Evolutionary conservation across 1,284 basidiomycete species (phyloP).

Genomic region (Chalciporus sp.): DNA sequence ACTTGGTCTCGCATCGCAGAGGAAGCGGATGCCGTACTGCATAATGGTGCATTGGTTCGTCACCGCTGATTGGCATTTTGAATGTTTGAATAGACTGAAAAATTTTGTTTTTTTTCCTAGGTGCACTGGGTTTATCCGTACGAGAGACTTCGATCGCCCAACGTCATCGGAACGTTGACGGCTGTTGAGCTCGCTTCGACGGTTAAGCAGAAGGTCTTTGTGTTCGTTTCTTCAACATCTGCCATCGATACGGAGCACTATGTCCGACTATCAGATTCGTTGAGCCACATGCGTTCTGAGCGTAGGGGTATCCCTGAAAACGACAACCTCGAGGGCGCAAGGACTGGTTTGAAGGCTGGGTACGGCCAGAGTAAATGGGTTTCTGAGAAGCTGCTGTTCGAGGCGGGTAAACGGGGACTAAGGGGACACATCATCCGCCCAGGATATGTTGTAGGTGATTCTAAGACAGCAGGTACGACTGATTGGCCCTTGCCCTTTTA

Average conservation of each 20-base stretch:
- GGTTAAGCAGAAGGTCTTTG: constrained; percentile 78
- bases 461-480: constrained; percentile 74
- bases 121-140: constrained; percentile 99
- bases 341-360: constrained; percentile 78
- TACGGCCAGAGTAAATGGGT: constrained; percentile 99
- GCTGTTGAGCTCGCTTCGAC: constrained; percentile 80
- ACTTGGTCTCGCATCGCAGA: constrained; percentile 72
- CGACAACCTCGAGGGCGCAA: constrained; percentile 91
- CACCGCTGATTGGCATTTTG: not conserved
- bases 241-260: constrained; percentile 93
- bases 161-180: constrained; percentile 89
- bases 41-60: constrained; percentile 94
- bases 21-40: constrained; percentile 86
- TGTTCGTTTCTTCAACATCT: constrained; percentile 95
- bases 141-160: constrained; percentile 88
- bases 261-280: constrained; percentile 81
- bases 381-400: constrained; percentile 91
- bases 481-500: constrained; percentile 2
- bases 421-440: constrained; percentile 90
- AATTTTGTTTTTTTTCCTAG: constrained; percentile 41
- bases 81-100: not conserved
- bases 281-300: constrained; percentile 48
- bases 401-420: constrained; percentile 86
- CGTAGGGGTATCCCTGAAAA: constrained; percentile 79
- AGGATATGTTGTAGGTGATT: constrained; percentile 96